Conservation (phyloP, 1,284 basidiomycete species). For the Marasmius tenuissimus region DNA sequence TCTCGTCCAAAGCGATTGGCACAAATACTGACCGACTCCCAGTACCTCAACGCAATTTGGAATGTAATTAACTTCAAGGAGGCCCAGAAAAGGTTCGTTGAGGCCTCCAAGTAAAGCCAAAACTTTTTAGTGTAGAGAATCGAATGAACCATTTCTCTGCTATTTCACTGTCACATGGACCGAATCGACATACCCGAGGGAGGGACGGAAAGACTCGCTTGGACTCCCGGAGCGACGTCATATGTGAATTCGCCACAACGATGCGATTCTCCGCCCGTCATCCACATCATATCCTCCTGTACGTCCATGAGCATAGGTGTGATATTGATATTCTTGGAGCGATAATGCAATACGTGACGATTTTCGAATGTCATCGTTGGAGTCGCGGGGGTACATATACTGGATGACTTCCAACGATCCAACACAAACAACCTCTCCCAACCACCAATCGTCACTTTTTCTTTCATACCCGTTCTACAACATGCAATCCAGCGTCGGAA, state of each 20-base stretch:
- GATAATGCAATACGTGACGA: too few relatives aligned
- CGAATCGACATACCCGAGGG: background rate
- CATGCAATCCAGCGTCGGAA: slow-evolving; percentile 50
- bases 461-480: background rate
- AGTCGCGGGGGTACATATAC: too few relatives aligned
- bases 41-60: slow-evolving; percentile 93
- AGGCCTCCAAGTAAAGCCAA: slow-evolving; percentile 39
- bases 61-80: slow-evolving; percentile 92
- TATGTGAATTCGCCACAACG: too few relatives aligned
- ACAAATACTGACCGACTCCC: slow-evolving; percentile 1
- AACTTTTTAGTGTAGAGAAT: background rate
- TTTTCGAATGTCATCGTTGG: too few relatives aligned
- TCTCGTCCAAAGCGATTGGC: slow-evolving; percentile 8
- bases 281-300: too few relatives aligned
- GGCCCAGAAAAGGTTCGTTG: slow-evolving; percentile 74
- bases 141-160: background rate
- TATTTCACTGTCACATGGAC: background rate
- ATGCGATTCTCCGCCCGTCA: too few relatives aligned
- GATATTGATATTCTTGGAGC: too few relatives aligned
- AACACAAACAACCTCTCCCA: background rate
- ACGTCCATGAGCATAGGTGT: too few relatives aligned
- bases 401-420: too few relatives aligned
- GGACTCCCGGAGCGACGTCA: too few relatives aligned
- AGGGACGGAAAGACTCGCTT: too few relatives aligned
- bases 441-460: background rate